These are phyloP conservation scores for Monilinia vaccinii-corymbosi DNA, from an alignment of 2,329 filamentous ascomycete genomes.

Conservation along the genomic window DNA sequence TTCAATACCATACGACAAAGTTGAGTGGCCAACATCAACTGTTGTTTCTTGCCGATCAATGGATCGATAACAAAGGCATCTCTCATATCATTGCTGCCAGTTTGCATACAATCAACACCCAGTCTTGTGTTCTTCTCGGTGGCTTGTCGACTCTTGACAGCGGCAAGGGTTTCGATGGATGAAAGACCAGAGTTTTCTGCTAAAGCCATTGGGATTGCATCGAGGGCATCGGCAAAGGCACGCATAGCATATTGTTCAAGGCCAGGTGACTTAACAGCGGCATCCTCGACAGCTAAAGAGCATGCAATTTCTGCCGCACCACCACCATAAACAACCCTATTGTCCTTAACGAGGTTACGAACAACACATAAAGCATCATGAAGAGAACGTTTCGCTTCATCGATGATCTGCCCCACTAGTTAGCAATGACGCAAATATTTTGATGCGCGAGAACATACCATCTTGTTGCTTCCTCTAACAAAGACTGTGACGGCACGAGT, in stretches of 20 bases:
- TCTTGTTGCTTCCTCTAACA: slow-evolving; percentile 97
- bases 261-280: slow-evolving; percentile 88
- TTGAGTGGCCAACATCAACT: slow-evolving; percentile 92
- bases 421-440: slow-evolving; percentile 15
- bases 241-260: slow-evolving; percentile 99
- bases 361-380: slow-evolving; percentile 98
- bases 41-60: slow-evolving; percentile 95
- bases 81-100: slow-evolving; percentile 93
- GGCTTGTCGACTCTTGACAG: slow-evolving; percentile 93
- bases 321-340: slow-evolving; percentile 94
- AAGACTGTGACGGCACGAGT: slow-evolving; percentile 94
- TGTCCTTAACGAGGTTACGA: slow-evolving; percentile 89
- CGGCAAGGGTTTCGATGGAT: slow-evolving; percentile 89
- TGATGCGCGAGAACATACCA: slow-evolving; percentile 50
- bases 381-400: slow-evolving; percentile 94
- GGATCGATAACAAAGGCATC: slow-evolving; percentile 97
- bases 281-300: slow-evolving; percentile 90
- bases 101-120: slow-evolving; percentile 96
- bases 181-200: slow-evolving; percentile 96
- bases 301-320: slow-evolving; percentile 96
- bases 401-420: slow-evolving; percentile 67
- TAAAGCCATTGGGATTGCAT: slow-evolving; percentile 87
- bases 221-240: slow-evolving; percentile 90
- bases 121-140: slow-evolving; percentile 72
- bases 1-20: slow-evolving; percentile 97